phyloP scores from a whole-genome alignment of 2,329 filamentous ascomycete species.

The Aspergillus novofumigatus region DNA sequence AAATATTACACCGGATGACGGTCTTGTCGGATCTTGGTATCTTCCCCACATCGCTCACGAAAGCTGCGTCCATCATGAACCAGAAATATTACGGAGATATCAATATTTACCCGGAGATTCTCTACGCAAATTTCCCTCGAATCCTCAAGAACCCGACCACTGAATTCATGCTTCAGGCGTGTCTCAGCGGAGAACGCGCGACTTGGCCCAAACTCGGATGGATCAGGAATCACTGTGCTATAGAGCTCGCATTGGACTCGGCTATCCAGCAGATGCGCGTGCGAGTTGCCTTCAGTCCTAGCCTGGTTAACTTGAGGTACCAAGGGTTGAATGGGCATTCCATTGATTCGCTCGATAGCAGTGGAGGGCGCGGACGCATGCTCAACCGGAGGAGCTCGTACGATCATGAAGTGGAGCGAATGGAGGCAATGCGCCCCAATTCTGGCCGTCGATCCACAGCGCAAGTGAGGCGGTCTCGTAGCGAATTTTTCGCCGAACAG shows the following conservation, averaged over 20 bases:
- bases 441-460: constrained; percentile 6
- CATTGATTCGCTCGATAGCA: constrained; percentile 21
- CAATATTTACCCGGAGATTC: constrained; percentile 81
- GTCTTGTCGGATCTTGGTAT: constrained; percentile 75
- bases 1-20: constrained; percentile 75
- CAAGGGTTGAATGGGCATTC: constrained; percentile 14
- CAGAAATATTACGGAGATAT: constrained; percentile 95
- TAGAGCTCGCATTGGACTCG: constrained; percentile 69
- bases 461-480: constrained; percentile 16
- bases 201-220: constrained; percentile 88
- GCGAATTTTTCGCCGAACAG: constrained; percentile 15
- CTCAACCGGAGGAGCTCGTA: constrained; percentile 28
- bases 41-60: constrained; percentile 73
- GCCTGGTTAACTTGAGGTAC: constrained; percentile 18
- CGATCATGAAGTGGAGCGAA: constrained; percentile 26
- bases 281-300: constrained; percentile 32
- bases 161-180: constrained; percentile 80
- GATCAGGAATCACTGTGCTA: constrained; percentile 80
- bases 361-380: constrained; percentile 16
- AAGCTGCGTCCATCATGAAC: constrained; percentile 73
- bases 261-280: constrained; percentile 40
- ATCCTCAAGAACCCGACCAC: constrained; percentile 79
- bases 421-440: constrained; percentile 3
- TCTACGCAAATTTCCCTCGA: constrained; percentile 66
- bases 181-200: constrained; percentile 73